Evolutionary conservation across 805 yeast genomes (phyloP).

Genomic region (Kazachstania viticola): DNA sequence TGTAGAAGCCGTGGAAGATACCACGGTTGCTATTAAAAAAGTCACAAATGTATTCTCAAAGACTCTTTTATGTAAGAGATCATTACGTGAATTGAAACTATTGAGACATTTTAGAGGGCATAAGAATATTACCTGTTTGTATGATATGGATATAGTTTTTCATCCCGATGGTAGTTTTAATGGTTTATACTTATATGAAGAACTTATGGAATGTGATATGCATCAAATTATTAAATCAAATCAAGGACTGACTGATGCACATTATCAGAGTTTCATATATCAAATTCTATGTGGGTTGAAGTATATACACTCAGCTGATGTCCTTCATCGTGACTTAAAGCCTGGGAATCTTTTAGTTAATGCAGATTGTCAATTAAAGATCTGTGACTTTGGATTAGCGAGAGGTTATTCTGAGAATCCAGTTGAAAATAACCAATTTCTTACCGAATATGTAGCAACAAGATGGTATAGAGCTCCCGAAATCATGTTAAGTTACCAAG

Average conservation of each 20-base stretch:
- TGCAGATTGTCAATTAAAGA: conserved; percentile 92
- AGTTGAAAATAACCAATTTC: conserved; percentile 79
- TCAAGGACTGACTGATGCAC: conserved; percentile 88
- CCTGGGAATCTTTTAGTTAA: conserved; percentile 89
- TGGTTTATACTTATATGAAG: conserved; percentile 89
- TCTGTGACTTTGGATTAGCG: conserved; percentile 94
- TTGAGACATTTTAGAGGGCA: conserved; percentile 92
- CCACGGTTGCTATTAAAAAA: conserved; percentile 84
- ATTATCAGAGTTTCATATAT: conserved; percentile 85
- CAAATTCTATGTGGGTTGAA: conserved; percentile 85
- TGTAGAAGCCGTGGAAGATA: conserved; percentile 52
- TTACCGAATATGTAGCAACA: conserved; percentile 96
- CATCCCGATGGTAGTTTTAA: conserved; percentile 62
- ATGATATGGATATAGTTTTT: conserved; percentile 80
- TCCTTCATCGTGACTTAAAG: conserved; percentile 85
- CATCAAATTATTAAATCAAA: conserved; percentile 92
- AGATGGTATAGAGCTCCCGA: conserved; percentile 99
- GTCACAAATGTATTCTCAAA: conserved; percentile 90
- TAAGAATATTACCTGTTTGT: conserved; percentile 88
- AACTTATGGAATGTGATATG: conserved; percentile 97
- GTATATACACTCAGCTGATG: conserved; percentile 86
- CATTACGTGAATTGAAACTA: conserved; percentile 80
- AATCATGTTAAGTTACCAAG: conserved; percentile 87
- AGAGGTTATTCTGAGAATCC: conserved; percentile 79
- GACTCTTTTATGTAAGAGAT: conserved; percentile 82